Conservation (phyloP, 2,329 filamentous ascomycete genomes). For the Alternaria triticina region DNA sequence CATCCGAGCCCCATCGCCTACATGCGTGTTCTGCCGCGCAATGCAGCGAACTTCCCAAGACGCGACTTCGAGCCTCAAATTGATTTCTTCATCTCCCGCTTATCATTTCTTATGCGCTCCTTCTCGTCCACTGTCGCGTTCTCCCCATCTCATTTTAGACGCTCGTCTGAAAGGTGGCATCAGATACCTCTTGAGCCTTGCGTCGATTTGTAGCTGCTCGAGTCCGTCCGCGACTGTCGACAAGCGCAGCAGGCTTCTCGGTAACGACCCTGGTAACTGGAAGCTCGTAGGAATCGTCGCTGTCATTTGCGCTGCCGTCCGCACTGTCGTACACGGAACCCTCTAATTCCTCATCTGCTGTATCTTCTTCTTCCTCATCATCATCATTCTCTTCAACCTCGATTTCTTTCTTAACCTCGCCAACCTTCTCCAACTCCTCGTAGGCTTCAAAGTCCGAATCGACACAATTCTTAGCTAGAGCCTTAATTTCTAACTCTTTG, state of each 20-base stretch:
- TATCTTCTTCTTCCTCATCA: neutral
- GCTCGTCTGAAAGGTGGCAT: neutral
- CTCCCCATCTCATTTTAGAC: neutral
- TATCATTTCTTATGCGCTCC: neutral
- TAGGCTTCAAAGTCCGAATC: neutral
- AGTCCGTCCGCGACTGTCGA: constrained; percentile 10
- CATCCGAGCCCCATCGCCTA: neutral
- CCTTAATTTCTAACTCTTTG: constrained; percentile 1
- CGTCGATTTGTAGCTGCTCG: constrained; percentile 6
- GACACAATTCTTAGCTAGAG: neutral
- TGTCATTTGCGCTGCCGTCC: neutral
- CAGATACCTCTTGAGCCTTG: neutral
- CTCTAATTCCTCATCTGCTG: neutral
- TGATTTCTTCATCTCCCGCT: neutral
- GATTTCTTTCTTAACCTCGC: neutral
- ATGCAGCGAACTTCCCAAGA: neutral
- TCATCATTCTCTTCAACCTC: neutral
- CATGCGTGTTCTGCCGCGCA: neutral
- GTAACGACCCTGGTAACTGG: neutral
- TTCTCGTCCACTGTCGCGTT: neutral
- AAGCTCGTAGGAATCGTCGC: neutral
- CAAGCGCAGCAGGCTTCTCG: neutral
- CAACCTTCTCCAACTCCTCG: neutral
- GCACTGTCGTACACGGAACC: neutral
- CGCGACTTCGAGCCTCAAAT: neutral